Evolutionary conservation across 202 grass and related monocot genomes (phyloP), one percentile per base, ranked within the genome.

Genomic region (Musa balbisiana): DNA sequence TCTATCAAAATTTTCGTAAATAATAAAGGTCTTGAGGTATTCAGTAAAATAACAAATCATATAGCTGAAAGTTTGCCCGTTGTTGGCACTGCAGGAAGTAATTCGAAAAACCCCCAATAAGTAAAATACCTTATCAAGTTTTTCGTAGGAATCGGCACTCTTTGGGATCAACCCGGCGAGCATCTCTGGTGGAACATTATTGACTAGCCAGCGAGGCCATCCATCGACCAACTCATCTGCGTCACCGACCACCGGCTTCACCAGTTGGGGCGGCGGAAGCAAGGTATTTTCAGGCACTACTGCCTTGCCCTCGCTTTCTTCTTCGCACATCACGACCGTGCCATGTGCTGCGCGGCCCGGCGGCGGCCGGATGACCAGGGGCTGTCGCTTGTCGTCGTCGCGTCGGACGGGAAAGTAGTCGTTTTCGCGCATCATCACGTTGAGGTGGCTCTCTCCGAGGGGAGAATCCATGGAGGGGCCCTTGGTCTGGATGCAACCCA

Each of bases 141-240:
- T 87, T 73, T 92, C 86, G 79, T 87, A 92, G 2, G 83, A 84
- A 74, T 92, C 86, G 9, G 89, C 86, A 73, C 89, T 89, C 52
- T 55, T 75, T 43, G 86, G 82, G 12, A 89, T 81, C 63, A 89
- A 84, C 10, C 84, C 89, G 1, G 77, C 21, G 2, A 92, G 89
- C 11, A 78, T 79, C 70, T 87, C 84, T 0, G 76, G 71, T 0
- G 84, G 84, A 17, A 89, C 82, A 80, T 92, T 92, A 9, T 73
- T 80, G 0, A 87, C 69, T 0, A 92, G 79, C 89, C 89, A 92
- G 19, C 76, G 79, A 60, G 89, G 89, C 86, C 86, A 92, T 3
- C 89, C 89, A 68, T 78, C 82, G 20, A 92, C 82, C 70, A 89
- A 70, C 77, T 91, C 85, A 22, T 84, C 89, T 8, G 81, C 84